Percentiles rank a stretch among this genome's conserved stretches.
These are phyloP conservation scores for Tulasnella sp. DNA, from an alignment of 768 basidiomycete genomes.

Conservation along the genomic window DNA sequence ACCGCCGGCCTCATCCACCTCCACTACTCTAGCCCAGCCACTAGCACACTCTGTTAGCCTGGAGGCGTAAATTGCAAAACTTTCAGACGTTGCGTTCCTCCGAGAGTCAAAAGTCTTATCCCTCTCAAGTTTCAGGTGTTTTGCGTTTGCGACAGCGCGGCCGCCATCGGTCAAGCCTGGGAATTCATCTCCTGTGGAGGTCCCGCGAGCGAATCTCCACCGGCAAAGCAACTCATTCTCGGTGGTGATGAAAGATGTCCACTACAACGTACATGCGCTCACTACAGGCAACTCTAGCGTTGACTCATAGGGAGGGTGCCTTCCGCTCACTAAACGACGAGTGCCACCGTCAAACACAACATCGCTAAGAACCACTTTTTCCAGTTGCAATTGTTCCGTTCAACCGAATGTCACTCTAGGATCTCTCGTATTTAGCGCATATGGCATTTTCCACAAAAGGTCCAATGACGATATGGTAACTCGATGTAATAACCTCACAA, in stretches of 20 bases:
- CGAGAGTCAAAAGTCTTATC: not conserved
- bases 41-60: too few relatives aligned
- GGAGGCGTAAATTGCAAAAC: too few relatives aligned
- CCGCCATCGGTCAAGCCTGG: not conserved
- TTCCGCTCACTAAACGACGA: too few relatives aligned
- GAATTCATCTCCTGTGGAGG: not conserved
- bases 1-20: not conserved
- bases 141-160: not conserved
- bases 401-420: not conserved
- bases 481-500: not conserved
- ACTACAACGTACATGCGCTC: too few relatives aligned
- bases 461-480: not conserved
- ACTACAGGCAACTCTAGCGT: too few relatives aligned
- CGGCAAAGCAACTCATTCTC: not conserved
- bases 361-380: too few relatives aligned
- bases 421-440: not conserved
- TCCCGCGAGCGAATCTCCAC: not conserved
- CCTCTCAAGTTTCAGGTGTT: not conserved
- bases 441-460: not conserved
- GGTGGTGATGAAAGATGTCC: too few relatives aligned
- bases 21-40: not conserved
- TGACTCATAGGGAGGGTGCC: too few relatives aligned
- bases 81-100: too few relatives aligned
- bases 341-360: too few relatives aligned
- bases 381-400: not conserved